Conservation (phyloP, 2,329 filamentous ascomycete species). For the Colletotrichum graminicola region DNA sequence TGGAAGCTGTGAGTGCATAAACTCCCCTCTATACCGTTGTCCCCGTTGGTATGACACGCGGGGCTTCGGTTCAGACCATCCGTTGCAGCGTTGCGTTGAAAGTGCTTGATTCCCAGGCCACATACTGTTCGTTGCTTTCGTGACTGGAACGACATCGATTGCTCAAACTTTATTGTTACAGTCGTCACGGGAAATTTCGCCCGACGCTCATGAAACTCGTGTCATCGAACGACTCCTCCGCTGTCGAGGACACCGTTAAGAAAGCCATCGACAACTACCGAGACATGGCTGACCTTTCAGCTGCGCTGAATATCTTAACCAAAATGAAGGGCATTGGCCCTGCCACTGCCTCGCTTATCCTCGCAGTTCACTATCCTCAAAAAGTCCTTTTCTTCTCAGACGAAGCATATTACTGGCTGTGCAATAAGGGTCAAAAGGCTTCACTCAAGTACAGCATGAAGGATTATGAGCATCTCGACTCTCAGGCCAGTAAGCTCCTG, state of each 20-base stretch:
- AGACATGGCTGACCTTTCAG: slow-evolving; percentile 50
- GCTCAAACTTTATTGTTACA: slow-evolving; percentile 45
- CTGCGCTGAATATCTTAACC: slow-evolving; percentile 66
- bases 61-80: not conserved
- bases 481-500: slow-evolving; percentile 56
- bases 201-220: slow-evolving; percentile 72
- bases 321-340: slow-evolving; percentile 81
- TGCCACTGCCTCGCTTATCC: slow-evolving; percentile 80
- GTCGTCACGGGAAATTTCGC: slow-evolving; percentile 72
- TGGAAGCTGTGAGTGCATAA: slow-evolving; percentile 75
- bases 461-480: slow-evolving; percentile 73
- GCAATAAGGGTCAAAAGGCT: slow-evolving; percentile 62
- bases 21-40: slow-evolving; percentile 19
- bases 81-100: not conserved
- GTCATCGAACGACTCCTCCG: slow-evolving; percentile 67
- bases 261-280: slow-evolving; percentile 64
- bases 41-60: not conserved
- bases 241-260: slow-evolving; percentile 62
- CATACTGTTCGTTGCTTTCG: not conserved
- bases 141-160: not conserved
- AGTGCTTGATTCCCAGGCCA: not conserved
- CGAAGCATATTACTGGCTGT: slow-evolving; percentile 81
- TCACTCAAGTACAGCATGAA: slow-evolving; percentile 77
- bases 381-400: slow-evolving; percentile 82
- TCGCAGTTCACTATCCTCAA: slow-evolving; percentile 72